phyloP scores from a whole-genome alignment of 1,284 basidiomycete genomes.

The Gomphus bonarii region DNA sequence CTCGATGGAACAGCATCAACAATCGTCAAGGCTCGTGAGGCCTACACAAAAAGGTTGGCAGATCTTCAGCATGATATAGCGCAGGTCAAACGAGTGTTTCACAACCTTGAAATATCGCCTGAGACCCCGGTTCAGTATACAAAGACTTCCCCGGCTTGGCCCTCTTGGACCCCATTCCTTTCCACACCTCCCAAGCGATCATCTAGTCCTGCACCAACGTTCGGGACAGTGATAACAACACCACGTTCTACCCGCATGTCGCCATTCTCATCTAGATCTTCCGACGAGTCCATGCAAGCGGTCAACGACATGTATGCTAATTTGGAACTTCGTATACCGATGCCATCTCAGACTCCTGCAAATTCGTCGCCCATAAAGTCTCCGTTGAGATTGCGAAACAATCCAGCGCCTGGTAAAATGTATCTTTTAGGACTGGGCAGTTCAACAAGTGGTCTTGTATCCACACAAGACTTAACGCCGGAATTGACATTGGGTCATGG shows the following conservation, averaged over 20 bases:
- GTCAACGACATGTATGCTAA: constrained; percentile 33
- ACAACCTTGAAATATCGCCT: constrained; percentile 26
- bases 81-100: constrained; percentile 45
- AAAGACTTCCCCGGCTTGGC: constrained; percentile 32
- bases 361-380: not conserved
- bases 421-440: constrained; percentile 5
- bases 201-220: constrained; percentile 37
- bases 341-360: constrained; percentile 30
- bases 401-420: not conserved
- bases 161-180: constrained; percentile 43
- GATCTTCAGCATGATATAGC: constrained; percentile 79
- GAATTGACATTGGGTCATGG: not conserved
- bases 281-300: not conserved
- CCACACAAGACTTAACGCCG: not conserved
- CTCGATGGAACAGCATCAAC: constrained; percentile 43
- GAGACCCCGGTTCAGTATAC: constrained; percentile 14
- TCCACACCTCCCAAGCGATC: constrained; percentile 30
- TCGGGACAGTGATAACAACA: constrained; percentile 58
- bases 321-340: constrained; percentile 50
- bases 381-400: not conserved
- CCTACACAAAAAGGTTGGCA: constrained; percentile 50
- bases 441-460: not conserved
- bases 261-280: constrained; percentile 15
- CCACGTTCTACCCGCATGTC: constrained; percentile 40
- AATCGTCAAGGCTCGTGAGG: constrained; percentile 36